Evolutionary conservation across 306 rosid genomes (phyloP).

Genomic region (Rubus idaeus): DNA sequence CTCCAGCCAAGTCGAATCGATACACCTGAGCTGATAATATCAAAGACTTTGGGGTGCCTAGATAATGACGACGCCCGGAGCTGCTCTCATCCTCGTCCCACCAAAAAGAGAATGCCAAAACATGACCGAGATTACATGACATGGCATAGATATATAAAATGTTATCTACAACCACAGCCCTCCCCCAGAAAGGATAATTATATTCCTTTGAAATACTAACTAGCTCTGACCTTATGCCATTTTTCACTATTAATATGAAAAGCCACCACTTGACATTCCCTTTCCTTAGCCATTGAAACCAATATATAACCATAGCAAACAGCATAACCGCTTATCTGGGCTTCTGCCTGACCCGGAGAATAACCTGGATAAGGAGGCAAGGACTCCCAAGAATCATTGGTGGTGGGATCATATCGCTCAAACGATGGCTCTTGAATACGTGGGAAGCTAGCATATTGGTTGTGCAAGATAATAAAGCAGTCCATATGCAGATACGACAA

Average conservation of each 20-base stretch:
- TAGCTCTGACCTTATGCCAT: background rate
- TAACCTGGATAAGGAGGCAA: background rate
- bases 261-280: no score
- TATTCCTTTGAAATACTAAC: background rate
- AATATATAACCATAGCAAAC: background rate
- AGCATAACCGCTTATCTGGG: background rate
- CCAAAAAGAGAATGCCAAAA: background rate
- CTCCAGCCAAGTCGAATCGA: no score
- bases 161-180: background rate
- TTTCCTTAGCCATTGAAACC: rapidly evolving
- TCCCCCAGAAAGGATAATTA: background rate
- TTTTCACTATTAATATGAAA: background rate
- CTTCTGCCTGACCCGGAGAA: background rate
- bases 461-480: background rate
- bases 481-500: background rate
- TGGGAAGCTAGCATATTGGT: background rate
- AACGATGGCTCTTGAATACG: background rate
- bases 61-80: no score
- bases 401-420: background rate
- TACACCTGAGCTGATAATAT: no score
- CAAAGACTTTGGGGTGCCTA: no score
- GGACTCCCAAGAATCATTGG: background rate
- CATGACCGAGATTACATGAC: background rate
- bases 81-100: no score
- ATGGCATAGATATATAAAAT: background rate